These are phyloP conservation scores for Protomyces inouyei DNA, from an alignment of 1,139 yeast species.

Conservation along the genomic window DNA sequence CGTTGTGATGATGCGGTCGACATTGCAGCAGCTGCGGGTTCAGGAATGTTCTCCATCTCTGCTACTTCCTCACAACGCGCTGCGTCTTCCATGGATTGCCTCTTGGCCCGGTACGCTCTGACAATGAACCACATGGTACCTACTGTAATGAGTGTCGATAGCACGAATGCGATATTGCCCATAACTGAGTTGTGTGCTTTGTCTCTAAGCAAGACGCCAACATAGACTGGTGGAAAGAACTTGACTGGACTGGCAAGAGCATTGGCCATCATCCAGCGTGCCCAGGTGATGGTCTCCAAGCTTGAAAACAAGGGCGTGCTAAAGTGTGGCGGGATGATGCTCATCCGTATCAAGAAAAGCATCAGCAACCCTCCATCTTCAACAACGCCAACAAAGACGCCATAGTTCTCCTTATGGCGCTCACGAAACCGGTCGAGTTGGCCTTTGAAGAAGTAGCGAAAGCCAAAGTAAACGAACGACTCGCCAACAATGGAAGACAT, in stretches of 20 bases:
- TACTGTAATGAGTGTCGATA: slow-evolving; percentile 5
- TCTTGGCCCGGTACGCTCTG: neutral
- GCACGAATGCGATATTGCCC: slow-evolving; percentile 9
- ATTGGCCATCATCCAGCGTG: slow-evolving; percentile 18
- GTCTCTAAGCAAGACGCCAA: slow-evolving; percentile 14
- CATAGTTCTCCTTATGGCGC: slow-evolving; percentile 23
- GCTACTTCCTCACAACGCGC: neutral
- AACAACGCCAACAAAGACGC: slow-evolving; percentile 26
- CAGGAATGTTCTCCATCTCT: neutral
- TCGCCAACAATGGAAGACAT: slow-evolving; percentile 25
- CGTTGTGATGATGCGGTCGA: too few species aligned
- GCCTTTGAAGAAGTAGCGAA: slow-evolving; percentile 22
- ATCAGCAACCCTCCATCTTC: slow-evolving; percentile 28
- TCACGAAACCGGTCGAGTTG: slow-evolving; percentile 20
- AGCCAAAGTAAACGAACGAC: slow-evolving; percentile 22
- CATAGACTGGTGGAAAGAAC: slow-evolving; percentile 18
- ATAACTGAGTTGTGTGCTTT: slow-evolving; percentile 4
- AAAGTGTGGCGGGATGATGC: slow-evolving; percentile 27
- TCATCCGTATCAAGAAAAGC: slow-evolving; percentile 27
- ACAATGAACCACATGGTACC: slow-evolving; percentile 10
- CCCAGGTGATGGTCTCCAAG: slow-evolving; percentile 18
- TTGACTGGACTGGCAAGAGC: slow-evolving; percentile 16
- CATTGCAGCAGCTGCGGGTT: neutral
- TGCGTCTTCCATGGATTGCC: neutral
- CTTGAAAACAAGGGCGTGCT: slow-evolving; percentile 27